Evolutionary conservation across 192 early-diverging fungal genomes (phyloP).

Genomic region (Coemansia sp.): DNA sequence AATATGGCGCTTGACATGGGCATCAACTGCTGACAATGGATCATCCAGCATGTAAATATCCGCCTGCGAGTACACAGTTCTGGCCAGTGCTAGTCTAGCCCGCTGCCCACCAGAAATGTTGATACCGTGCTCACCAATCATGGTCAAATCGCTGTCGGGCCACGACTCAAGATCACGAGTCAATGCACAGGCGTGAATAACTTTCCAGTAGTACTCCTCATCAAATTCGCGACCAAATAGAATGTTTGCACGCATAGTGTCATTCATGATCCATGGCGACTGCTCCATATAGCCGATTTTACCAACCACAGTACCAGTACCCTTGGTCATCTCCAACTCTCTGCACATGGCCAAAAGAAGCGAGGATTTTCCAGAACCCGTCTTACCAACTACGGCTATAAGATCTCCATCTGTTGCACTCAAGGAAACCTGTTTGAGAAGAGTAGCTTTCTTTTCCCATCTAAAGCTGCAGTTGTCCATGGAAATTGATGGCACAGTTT

Average conservation of each 20-base stretch:
- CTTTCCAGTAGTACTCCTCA: constrained; percentile 6
- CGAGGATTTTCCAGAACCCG: constrained; percentile 78
- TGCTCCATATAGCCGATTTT: constrained; percentile 75
- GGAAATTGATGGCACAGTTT: neutral
- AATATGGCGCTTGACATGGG: constrained; percentile 11
- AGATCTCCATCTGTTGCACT: constrained; percentile 56
- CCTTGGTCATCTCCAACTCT: constrained; percentile 59
- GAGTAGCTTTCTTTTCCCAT: neutral
- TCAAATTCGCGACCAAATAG: constrained; percentile 20
- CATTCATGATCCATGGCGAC: constrained; percentile 48
- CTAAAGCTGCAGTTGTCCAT: constrained; percentile 1
- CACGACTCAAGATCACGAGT: neutral
- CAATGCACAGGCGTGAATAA: constrained; percentile 6
- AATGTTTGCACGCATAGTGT: constrained; percentile 15
- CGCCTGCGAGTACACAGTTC: neutral
- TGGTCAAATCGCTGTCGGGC: constrained; percentile 3
- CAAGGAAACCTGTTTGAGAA: constrained; percentile 49
- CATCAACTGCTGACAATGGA: neutral
- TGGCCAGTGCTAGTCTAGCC: constrained; percentile 13
- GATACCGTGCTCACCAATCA: constrained; percentile 15
- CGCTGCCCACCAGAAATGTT: constrained; percentile 28
- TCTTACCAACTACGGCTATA: constrained; percentile 72
- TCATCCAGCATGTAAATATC: constrained; percentile 15
- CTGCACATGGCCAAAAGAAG: constrained; percentile 74
- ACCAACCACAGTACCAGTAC: constrained; percentile 57